phyloP scores from a whole-genome alignment of 441 rosid genomes.

The Flueggea neowawraea region DNA sequence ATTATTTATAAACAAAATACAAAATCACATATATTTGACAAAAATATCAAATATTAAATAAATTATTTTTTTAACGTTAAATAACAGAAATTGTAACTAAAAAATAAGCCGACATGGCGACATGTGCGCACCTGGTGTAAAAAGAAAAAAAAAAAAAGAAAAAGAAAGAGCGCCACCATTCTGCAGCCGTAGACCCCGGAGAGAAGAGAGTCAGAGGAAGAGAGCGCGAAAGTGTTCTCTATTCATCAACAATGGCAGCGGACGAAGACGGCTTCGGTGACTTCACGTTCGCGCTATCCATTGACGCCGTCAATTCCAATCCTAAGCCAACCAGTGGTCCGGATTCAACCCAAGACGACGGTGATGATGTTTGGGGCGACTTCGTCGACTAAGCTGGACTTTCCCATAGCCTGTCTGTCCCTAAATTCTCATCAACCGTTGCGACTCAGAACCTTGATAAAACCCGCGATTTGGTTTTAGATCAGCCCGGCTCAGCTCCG shows the following conservation, averaged over 20 bases:
- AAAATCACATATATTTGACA: too few relatives aligned
- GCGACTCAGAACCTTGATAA: constrained; percentile 17
- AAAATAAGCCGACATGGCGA: neutral
- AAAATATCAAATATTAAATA: too few relatives aligned
- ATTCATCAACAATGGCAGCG: too few relatives aligned
- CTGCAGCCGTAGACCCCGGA: too few relatives aligned
- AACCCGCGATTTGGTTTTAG: constrained; percentile 7
- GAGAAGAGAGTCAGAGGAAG: too few relatives aligned
- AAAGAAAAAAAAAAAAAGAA: neutral
- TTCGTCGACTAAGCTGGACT: constrained; percentile 38
- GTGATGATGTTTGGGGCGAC: constrained; percentile 76
- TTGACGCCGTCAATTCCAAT: constrained; percentile 15
- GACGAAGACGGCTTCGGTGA: constrained; percentile 26
- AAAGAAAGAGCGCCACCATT: neutral
- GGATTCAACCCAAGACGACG: constrained; percentile 21
- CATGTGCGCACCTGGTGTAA: constrained; percentile 19
- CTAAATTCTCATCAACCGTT: constrained; percentile 17
- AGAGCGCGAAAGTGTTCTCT: constrained; percentile 9
- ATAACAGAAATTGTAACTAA: too few relatives aligned
- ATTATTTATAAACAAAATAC: too few relatives aligned
- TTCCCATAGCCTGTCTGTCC: constrained; percentile 26
- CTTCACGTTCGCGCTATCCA: constrained; percentile 34
- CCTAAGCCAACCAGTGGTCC: constrained; percentile 28
- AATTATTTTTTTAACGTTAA: too few relatives aligned
- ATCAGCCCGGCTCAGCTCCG: constrained; percentile 28